Conservation (phyloP, 495 filamentous ascomycete species). For the Neurospora pannonica region DNA sequence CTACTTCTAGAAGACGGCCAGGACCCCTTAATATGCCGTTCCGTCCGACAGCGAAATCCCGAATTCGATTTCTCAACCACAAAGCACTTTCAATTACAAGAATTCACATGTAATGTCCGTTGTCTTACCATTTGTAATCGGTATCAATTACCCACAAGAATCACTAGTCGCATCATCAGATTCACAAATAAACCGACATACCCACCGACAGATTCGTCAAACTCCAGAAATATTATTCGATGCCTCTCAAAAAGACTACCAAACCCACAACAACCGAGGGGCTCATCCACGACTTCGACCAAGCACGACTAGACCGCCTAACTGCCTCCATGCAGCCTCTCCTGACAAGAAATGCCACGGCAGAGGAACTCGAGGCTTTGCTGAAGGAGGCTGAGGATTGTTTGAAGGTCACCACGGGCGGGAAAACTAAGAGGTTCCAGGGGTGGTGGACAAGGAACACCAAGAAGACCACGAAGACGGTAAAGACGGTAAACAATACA, state of each 20-base stretch:
- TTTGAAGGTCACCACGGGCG: neutral
- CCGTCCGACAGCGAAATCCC: neutral
- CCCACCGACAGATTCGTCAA: neutral
- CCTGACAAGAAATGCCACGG: neutral
- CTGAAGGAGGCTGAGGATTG: neutral
- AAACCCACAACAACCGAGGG: neutral
- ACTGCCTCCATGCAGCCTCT: conserved; percentile 4
- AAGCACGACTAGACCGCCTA: neutral
- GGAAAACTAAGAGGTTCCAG: neutral
- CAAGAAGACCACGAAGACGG: neutral
- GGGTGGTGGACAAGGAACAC: neutral
- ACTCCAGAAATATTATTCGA: neutral
- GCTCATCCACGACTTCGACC: neutral
- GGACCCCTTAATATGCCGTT: neutral
- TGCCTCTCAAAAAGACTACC: neutral
- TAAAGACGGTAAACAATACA: neutral
- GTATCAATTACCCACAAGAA: neutral
- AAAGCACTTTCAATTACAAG: neutral
- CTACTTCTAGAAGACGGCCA: neutral
- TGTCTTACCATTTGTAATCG: neutral
- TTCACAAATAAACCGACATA: neutral
- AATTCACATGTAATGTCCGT: neutral
- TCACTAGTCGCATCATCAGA: neutral
- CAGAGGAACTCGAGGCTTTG: conserved; percentile 1
- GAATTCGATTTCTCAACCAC: neutral